These are phyloP conservation scores for Silene noctiflora DNA, from an alignment of 179 eudicot species.

Conservation along the genomic window DNA sequence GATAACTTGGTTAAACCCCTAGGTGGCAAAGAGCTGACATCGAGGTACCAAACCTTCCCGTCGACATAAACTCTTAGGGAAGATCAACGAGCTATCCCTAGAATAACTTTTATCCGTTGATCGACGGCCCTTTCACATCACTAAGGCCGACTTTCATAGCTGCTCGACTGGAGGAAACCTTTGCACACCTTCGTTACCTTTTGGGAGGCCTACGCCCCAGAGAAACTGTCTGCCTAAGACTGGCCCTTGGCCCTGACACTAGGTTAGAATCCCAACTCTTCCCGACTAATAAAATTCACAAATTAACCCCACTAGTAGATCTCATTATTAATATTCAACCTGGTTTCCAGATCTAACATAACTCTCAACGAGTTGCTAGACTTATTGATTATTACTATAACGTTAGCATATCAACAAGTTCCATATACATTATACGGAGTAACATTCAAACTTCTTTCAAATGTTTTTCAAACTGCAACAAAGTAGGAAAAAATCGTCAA, in stretches of 20 bases:
- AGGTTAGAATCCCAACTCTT: neutral
- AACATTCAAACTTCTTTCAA: neutral
- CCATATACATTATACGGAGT: neutral
- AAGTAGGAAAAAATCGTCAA: neutral
- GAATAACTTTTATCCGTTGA: constrained; percentile 8
- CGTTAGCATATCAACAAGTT: neutral
- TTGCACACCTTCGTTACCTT: constrained; percentile 1
- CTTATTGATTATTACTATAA: neutral
- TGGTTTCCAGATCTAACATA: neutral
- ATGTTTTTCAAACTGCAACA: neutral
- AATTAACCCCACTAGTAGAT: no score
- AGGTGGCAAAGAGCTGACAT: neutral
- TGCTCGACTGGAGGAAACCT: no score
- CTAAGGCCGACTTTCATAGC: no score
- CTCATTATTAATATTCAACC: no score
- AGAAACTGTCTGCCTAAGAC: neutral
- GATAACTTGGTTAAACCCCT: no score
- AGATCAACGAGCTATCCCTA: neutral
- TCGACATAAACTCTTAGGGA: neutral
- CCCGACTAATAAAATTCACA: no score
- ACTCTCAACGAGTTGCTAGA: neutral
- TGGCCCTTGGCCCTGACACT: neutral
- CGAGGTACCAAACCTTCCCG: neutral
- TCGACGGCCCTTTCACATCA: neutral
- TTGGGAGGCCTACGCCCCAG: neutral